Percentiles rank a stretch among this genome's conserved stretches.
Evolutionary conservation across 345 rosid species (phyloP).

Genomic region (Citrus glauca): DNA sequence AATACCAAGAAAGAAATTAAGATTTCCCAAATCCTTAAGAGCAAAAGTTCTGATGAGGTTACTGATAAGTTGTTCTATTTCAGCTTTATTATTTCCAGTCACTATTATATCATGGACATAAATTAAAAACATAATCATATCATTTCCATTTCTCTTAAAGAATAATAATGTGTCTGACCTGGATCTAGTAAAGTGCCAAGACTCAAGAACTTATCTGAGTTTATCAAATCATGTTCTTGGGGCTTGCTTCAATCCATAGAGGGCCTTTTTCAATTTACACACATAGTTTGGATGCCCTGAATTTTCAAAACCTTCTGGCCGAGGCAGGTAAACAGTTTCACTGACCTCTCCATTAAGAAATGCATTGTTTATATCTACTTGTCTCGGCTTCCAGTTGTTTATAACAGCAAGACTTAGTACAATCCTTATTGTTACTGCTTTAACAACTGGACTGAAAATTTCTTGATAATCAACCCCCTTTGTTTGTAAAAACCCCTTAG

Average conservation of each 20-base stretch:
- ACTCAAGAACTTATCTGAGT: neutral
- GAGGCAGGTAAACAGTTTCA: neutral
- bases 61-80: accelerated
- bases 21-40: neutral
- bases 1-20: neutral
- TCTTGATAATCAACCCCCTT: too few relatives aligned
- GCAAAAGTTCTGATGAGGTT: neutral
- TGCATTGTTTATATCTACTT: neutral
- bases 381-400: neutral
- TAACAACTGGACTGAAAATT: too few relatives aligned
- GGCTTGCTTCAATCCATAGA: neutral
- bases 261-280: neutral
- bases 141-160: neutral
- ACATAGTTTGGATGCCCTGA: neutral
- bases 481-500: too few relatives aligned
- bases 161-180: neutral
- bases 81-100: neutral
- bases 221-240: neutral
- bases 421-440: too few relatives aligned
- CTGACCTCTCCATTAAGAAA: neutral
- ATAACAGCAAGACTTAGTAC: too few relatives aligned
- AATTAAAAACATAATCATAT: neutral
- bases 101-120: neutral
- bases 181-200: neutral
- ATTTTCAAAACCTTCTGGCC: neutral